Conservation (phyloP, 1,139 yeast species). For the Suhomyces yuchorum region DNA sequence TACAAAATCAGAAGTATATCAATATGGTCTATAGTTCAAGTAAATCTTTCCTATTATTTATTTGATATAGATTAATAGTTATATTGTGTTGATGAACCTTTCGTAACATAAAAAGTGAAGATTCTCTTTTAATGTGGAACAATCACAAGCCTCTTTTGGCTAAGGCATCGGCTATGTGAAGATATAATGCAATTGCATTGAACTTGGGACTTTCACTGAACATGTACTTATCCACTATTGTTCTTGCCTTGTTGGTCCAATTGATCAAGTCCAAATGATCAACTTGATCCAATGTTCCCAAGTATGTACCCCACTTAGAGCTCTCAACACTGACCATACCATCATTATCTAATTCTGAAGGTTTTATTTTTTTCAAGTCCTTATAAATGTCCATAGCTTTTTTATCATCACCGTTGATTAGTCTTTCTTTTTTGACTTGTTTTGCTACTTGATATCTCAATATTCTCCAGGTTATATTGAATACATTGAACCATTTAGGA, state of each 20-base stretch:
- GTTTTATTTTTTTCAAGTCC: constrained; percentile 24
- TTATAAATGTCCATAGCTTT: constrained; percentile 11
- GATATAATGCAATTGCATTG: constrained; percentile 73
- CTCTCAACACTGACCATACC: constrained; percentile 83
- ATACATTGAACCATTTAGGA: constrained; percentile 65
- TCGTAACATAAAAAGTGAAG: background rate
- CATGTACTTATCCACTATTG: constrained; percentile 35
- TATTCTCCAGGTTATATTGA: constrained; percentile 63
- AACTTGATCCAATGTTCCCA: constrained; percentile 75
- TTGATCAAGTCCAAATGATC: constrained; percentile 87
- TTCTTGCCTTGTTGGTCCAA: constrained; percentile 65
- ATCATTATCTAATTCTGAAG: constrained; percentile 57
- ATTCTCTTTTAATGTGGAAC: too few relatives aligned
- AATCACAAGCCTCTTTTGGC: constrained; percentile 62
- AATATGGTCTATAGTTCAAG: too few relatives aligned
- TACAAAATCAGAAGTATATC: too few relatives aligned
- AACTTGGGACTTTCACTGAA: constrained; percentile 48
- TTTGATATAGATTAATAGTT: too few relatives aligned
- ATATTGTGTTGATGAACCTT: too few relatives aligned
- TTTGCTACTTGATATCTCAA: constrained; percentile 27
- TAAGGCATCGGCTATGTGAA: constrained; percentile 70
- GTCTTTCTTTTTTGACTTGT: background rate
- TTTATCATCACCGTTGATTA: constrained; percentile 21
- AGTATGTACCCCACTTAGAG: constrained; percentile 79
- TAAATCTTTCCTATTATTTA: too few relatives aligned